Evolutionary conservation across 345 rosid genomes (phyloP), one percentile per base, ranked within the genome.

Genomic region (Crucihimalaya himalaica): DNA sequence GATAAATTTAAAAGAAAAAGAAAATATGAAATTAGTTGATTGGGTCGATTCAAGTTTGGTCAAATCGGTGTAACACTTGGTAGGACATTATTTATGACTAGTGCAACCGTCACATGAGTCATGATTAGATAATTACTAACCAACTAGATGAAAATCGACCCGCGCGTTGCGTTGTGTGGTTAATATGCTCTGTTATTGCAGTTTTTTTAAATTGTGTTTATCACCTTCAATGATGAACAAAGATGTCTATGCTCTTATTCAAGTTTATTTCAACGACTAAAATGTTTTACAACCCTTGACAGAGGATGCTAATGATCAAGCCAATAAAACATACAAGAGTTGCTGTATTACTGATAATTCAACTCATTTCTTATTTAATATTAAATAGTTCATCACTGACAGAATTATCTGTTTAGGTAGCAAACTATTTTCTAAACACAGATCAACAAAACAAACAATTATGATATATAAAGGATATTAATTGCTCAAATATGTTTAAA

Each of bases 301-400:
- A 39, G 8, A 54, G 64, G 4, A 6, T 28, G 19, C 57, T 2
- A 59, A 39, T 16, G 68, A 29, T 60, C 45, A 29, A 10, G 29
- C 62, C 58, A 45, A 42, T 65, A 56, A 46, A 63, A 58, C 3
- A 20, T 10, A 74, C 53, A 48, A 48, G 67, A 58, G 45, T 67
- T 74, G 37, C 68, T 14, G 54, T 46, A 20, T 21, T 34, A 57
- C 54, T 35, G 42, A 67, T 58, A 12, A 57, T 35, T 48, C 23
- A 29, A 20, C 8, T 37, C 56, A 72, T n/a, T 31, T 29, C 27
- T 19, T 54, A 2, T 20, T 63, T 63, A 25, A 61, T 37, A 70
- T 16, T 14, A 63, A 60, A 52, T 27, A 9, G 1, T 34, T 50
- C 53, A 69, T 42, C 53, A 54, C 37, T 20, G 18, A 28, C n/a